Evolutionary conservation across 2,329 filamentous ascomycete species (phyloP).

Genomic region (Emergomyces orientalis): DNA sequence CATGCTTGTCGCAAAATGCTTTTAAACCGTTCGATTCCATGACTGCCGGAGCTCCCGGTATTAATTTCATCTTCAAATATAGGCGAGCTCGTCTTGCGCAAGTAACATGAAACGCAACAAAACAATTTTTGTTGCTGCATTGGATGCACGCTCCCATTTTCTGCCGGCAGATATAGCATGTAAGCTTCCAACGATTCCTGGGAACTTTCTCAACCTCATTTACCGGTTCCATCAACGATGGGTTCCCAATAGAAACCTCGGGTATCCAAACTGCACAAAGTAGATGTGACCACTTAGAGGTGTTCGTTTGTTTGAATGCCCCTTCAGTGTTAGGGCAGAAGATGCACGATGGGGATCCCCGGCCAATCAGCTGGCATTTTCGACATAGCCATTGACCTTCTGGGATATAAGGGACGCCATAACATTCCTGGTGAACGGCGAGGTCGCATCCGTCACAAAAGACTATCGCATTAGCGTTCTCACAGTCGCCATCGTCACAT

Average conservation of each 20-base stretch:
- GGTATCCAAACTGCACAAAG: conserved; percentile 98
- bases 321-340: conserved; percentile 97
- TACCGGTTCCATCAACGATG: conserved; percentile 96
- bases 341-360: conserved; percentile 88
- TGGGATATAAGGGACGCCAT: conserved; percentile 95
- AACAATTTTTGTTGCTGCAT: conserved; percentile 95
- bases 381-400: conserved; percentile 97
- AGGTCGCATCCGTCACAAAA: conserved; percentile 98
- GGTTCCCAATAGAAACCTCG: conserved; percentile 88
- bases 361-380: conserved; percentile 90
- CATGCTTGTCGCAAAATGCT: conserved; percentile 93
- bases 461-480: conserved; percentile 98
- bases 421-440: conserved; percentile 97
- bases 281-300: conserved; percentile 92
- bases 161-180: conserved; percentile 94
- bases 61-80: conserved; percentile 94
- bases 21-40: conserved; percentile 78
- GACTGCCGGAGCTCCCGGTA: conserved; percentile 65
- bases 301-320: conserved; percentile 96
- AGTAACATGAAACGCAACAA: conserved; percentile 93
- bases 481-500: conserved; percentile 97
- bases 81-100: conserved; percentile 81
- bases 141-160: conserved; percentile 98
- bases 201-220: conserved; percentile 98
- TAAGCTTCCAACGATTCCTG: conserved; percentile 83